phyloP scores from a whole-genome alignment of 139 green algal genomes.

The Auxenochlorella pyrenoidosa region DNA sequence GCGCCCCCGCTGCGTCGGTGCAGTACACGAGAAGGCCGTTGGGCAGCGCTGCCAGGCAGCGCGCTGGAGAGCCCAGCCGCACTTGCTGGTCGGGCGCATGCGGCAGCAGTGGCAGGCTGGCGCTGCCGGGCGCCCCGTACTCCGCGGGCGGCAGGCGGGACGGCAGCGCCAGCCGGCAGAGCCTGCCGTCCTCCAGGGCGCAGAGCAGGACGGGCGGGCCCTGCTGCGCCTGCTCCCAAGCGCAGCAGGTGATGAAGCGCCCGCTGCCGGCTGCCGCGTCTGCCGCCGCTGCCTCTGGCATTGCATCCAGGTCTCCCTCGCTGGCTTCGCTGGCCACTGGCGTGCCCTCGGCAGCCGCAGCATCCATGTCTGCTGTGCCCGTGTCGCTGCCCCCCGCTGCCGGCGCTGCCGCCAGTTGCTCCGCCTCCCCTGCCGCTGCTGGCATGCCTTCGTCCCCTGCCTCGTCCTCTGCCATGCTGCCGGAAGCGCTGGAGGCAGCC shows the following conservation, averaged over 20 bases:
- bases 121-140: too few relatives aligned
- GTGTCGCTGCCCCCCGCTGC: background rate
- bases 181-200: background rate
- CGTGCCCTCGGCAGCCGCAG: background rate
- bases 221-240: background rate
- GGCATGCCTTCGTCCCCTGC: background rate
- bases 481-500: background rate
- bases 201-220: background rate
- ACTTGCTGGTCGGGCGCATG: background rate
- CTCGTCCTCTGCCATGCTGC: background rate
- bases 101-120: background rate
- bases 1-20: background rate
- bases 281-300: too few relatives aligned
- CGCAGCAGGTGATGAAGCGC: background rate
- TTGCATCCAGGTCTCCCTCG: background rate
- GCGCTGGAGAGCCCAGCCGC: background rate
- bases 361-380: background rate
- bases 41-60: constrained; percentile 2
- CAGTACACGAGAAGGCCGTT: background rate
- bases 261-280: background rate
- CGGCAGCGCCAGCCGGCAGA: background rate
- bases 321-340: too few relatives aligned
- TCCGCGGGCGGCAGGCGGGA: too few relatives aligned
- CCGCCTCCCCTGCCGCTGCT: background rate
- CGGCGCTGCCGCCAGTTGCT: background rate